Percentiles rank a stretch among this genome's conserved stretches.
These are phyloP conservation scores for Desmodesmus armatus DNA, from an alignment of 139 green algal genomes.

Conservation along the genomic window DNA sequence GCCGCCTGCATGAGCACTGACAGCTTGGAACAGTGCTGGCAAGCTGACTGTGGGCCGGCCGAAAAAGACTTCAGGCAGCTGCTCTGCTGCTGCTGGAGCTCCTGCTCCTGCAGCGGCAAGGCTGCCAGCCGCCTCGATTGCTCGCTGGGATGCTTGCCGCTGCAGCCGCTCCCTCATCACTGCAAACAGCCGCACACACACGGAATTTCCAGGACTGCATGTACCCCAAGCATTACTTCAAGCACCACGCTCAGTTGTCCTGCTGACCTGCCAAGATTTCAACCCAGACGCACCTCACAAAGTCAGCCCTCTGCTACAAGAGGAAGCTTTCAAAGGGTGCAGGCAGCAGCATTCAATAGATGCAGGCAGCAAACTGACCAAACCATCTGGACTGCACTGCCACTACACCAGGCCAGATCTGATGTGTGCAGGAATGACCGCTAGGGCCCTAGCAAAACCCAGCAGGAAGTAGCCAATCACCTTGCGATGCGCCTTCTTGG, in stretches of 20 bases:
- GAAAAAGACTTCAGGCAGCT: conserved; percentile 40
- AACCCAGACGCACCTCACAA: background rate
- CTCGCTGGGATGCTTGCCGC: too few relatives aligned
- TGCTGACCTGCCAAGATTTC: background rate
- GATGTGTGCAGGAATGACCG: background rate
- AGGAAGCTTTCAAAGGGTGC: too few relatives aligned
- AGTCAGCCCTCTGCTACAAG: background rate
- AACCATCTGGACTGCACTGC: background rate
- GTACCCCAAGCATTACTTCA: background rate
- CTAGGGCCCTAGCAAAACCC: too few relatives aligned
- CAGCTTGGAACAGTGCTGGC: conserved; percentile 36
- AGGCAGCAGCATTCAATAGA: too few relatives aligned
- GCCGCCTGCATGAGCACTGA: background rate
- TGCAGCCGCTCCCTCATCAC: background rate
- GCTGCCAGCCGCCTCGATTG: conserved; percentile 9
- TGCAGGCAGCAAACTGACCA: background rate
- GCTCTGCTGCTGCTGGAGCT: background rate
- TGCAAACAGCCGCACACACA: background rate
- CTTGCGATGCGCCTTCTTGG: background rate
- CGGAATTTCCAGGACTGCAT: background rate
- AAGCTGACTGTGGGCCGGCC: conserved; percentile 31
- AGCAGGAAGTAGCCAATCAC: background rate
- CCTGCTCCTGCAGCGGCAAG: conserved; percentile 8
- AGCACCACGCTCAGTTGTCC: background rate
- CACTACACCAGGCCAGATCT: background rate